Percentiles rank a stretch among this genome's conserved stretches.
These are phyloP conservation scores for Vanilla planifolia DNA, from an alignment of 106 monocot species.

Conservation along the genomic window DNA sequence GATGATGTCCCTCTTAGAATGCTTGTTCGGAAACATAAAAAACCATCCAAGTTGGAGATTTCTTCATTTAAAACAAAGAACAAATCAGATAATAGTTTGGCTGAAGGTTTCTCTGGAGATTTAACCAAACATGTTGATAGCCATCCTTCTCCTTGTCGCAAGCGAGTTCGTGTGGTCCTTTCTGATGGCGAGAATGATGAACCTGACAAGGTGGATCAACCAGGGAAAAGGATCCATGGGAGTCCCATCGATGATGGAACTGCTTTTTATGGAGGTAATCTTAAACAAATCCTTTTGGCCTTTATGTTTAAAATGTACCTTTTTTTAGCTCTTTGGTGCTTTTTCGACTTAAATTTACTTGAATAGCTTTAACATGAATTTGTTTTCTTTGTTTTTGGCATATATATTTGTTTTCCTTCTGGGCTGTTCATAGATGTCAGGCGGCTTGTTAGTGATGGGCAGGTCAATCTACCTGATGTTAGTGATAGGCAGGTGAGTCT, in stretches of 20 bases:
- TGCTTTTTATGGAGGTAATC: slow-evolving; percentile 25
- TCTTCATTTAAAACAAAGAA: slow-evolving; percentile 16
- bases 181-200: slow-evolving; percentile 90
- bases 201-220: slow-evolving; percentile 12
- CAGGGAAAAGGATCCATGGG: slow-evolving; percentile 11
- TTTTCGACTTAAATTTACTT: slow-evolving; percentile 1
- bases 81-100: slow-evolving; percentile 7
- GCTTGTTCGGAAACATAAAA: slow-evolving; percentile 26
- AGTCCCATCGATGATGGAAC: slow-evolving; percentile 17
- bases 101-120: slow-evolving; percentile 14
- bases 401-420: slow-evolving; percentile 4
- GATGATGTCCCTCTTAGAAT: slow-evolving; percentile 52
- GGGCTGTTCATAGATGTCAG: slow-evolving; percentile 20
- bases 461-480: neutral
- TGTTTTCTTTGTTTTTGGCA: neutral
- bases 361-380: neutral
- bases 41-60: slow-evolving; percentile 27
- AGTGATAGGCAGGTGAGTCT: slow-evolving; percentile 26
- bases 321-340: slow-evolving; percentile 2
- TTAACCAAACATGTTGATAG: slow-evolving; percentile 17
- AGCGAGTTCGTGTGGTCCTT: slow-evolving; percentile 63
- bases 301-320: neutral
- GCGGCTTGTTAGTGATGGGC: neutral
- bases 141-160: slow-evolving; percentile 36
- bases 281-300: neutral